Conservation (phyloP, 495 filamentous ascomycete species). For the Hyaloscypha hepaticicola region DNA sequence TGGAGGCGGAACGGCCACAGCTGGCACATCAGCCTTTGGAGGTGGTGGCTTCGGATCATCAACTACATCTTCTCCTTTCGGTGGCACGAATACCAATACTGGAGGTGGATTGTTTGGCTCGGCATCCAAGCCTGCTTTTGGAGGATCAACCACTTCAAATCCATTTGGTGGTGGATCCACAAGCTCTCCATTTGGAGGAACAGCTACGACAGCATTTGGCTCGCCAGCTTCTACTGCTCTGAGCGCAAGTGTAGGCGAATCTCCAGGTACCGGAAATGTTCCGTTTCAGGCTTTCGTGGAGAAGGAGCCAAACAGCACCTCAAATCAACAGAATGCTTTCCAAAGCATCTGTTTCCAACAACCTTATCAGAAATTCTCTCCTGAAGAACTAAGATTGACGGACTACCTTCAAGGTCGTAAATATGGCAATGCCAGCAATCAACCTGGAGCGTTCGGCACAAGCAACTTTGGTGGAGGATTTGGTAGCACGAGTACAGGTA, state of each 20-base stretch:
- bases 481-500: conserved; percentile 32
- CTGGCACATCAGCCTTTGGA: conserved; percentile 42
- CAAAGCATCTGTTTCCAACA: conserved; percentile 87
- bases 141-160: conserved; percentile 31
- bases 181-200: conserved; percentile 34
- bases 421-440: conserved; percentile 75
- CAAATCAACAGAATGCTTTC: conserved; percentile 64
- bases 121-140: conserved; percentile 47
- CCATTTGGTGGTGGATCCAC: conserved; percentile 42
- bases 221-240: conserved; percentile 39
- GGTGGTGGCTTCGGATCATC: conserved; percentile 51
- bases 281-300: conserved; percentile 76
- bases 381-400: conserved; percentile 83
- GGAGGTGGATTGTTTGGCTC: conserved; percentile 50
- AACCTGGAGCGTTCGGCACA: conserved; percentile 79
- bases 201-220: conserved; percentile 45
- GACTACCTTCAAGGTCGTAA: conserved; percentile 88
- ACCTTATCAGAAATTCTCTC: conserved; percentile 83
- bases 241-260: conserved; percentile 44
- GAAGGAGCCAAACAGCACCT: conserved; percentile 63
- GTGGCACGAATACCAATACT: conserved; percentile 15
- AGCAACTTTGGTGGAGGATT: conserved; percentile 62
- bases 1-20: conserved; percentile 46
- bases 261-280: conserved; percentile 67
- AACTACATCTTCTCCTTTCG: conserved; percentile 41